Percentiles rank a stretch among this genome's conserved stretches.
These are phyloP conservation scores for Stentor roeselii DNA, from an alignment of 73 alveolate species.

Conservation along the genomic window DNA sequence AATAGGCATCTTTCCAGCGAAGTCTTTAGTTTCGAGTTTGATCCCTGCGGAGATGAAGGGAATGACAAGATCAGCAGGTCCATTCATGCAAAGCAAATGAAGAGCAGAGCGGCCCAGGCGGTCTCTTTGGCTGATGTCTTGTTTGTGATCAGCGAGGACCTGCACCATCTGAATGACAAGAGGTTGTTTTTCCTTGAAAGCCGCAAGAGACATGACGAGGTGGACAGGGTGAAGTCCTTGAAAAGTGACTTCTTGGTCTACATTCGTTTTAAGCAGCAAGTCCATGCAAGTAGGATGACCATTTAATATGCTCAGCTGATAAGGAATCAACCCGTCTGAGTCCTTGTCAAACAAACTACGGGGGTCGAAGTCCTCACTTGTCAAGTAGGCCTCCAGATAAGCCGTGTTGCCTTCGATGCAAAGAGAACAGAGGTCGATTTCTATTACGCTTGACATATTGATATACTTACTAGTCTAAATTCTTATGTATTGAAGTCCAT, in stretches of 20 bases:
- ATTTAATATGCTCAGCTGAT: neutral
- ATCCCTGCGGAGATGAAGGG: slow-evolving; percentile 21
- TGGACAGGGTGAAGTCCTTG: neutral
- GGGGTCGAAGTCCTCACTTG: neutral
- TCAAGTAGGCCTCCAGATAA: neutral
- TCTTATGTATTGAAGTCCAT: neutral
- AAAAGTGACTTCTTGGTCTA: neutral
- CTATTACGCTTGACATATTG: neutral
- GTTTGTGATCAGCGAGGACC: neutral
- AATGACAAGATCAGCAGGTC: slow-evolving; percentile 19
- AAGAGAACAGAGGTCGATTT: neutral
- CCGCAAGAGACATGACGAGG: neutral
- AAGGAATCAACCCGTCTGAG: neutral
- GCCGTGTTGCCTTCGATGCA: neutral
- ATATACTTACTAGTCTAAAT: no score
- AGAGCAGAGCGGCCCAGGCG: slow-evolving; percentile 49
- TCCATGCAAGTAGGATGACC: neutral
- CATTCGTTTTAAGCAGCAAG: neutral
- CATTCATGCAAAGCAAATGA: slow-evolving; percentile 33
- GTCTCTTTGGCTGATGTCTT: slow-evolving; percentile 35
- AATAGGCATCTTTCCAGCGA: slow-evolving; percentile 33
- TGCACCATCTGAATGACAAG: neutral
- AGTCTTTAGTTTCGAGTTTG: slow-evolving; percentile 27
- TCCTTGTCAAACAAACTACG: neutral
- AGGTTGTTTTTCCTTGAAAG: neutral